Conservation (phyloP, 1,139 yeast genomes). For the Sugiyamaella novakii region DNA sequence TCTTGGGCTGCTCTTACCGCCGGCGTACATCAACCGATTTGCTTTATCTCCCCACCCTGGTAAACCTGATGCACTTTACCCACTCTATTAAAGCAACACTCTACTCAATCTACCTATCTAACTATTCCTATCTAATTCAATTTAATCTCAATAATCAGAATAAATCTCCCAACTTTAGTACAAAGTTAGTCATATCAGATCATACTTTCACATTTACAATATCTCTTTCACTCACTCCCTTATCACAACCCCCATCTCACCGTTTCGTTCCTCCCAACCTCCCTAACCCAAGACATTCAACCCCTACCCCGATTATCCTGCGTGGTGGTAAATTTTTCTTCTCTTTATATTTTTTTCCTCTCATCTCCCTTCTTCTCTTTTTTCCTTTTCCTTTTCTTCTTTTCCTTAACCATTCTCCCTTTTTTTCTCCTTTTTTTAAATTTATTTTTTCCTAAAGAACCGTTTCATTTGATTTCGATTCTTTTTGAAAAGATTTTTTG, state of each 20-base stretch:
- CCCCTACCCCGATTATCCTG: conserved; percentile 7
- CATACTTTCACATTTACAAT: too few species aligned
- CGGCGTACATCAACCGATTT: too few species aligned
- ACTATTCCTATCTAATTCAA: too few species aligned
- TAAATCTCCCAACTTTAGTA: too few species aligned
- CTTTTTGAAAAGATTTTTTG: conserved; percentile 10
- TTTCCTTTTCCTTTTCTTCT: conserved; percentile 13
- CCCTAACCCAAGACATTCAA: not conserved
- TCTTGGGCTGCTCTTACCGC: not conserved
- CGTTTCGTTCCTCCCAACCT: not conserved
- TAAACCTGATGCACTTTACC: too few species aligned
- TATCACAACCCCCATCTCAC: too few species aligned
- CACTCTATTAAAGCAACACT: too few species aligned
- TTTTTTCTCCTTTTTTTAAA: conserved; percentile 7
- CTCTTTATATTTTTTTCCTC: not conserved
- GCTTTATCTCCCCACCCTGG: too few species aligned
- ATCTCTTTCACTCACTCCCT: too few species aligned
- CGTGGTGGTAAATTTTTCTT: conserved; percentile 12
- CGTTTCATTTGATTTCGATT: conserved; percentile 11
- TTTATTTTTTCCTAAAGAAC: conserved; percentile 9
- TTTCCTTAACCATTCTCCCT: conserved; percentile 15
- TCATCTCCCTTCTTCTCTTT: not conserved
- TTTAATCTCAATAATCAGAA: too few species aligned
- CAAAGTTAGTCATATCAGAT: too few species aligned
- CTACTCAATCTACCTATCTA: too few species aligned